Base-by-base conservation (phyloP, 345 rosid species). In the Aurinia saxatilis region DNA sequence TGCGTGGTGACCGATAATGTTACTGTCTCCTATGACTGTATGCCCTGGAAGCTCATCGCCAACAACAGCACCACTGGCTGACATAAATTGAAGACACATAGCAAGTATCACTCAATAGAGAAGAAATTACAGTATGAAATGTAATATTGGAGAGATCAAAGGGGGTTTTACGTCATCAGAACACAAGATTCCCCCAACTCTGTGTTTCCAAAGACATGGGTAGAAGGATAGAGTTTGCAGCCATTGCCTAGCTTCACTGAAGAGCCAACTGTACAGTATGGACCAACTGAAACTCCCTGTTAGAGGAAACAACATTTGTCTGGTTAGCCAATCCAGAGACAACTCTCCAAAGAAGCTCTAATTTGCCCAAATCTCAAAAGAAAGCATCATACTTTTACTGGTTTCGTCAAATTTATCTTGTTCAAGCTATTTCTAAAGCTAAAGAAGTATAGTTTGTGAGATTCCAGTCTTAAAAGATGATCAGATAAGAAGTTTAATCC, bases 31-130 rank as follows among this genome's bases (percentile, higher is more conserved):
- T 7, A 89, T 29, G 44, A 87, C 60, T 10, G 93, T 89, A 34
- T 18, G 53, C 13, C 98, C 96, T 6, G 96, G 90, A 77, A 84
- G 87, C 73, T 82, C 86, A 72, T 89, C 95, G 6, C 99, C 97
- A 77, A 92, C 91, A 45, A 85, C 80, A 63, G 96, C 88, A 60
- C 97, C 95, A 82, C 97, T 89, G 85, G 82, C 85, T 78, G 73
- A 82, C 84, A 67, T 65, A 67, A 60, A 72, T 67, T 41, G 15
- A 14, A 41, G 31, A 38, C 16, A 25, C 30, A 45, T 39, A 50
- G 18, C 49, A 73, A 52, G 39, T 10, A 48, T 59, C 11, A 56
- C 41, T 39, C 14, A 18, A 54, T 39, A 15, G 23, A 2, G 16
- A 65, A 41, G 42, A 27, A 21, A 21, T n/a, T n/a, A n/a, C n/a